Evolutionary conservation across 2,329 filamentous ascomycete species (phyloP).

Genomic region (Calonectria naviculata): DNA sequence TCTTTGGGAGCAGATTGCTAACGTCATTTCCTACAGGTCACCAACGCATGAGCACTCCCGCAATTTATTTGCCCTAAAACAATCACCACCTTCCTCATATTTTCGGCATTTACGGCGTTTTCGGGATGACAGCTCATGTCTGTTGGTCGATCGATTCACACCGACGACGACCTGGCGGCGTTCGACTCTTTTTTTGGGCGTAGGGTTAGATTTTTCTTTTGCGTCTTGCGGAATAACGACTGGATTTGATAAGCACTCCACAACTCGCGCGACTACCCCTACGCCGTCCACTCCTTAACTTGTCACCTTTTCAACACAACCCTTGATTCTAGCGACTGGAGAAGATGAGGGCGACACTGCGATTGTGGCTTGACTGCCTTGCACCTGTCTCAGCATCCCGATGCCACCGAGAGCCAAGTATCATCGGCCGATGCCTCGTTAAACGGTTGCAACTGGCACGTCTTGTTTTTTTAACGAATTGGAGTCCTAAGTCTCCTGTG

Average conservation of each 20-base stretch:
- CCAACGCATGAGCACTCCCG: slow-evolving; percentile 63
- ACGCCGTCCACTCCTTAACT: slow-evolving; percentile 54
- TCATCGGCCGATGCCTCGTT: slow-evolving; percentile 23
- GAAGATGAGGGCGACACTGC: slow-evolving; percentile 31
- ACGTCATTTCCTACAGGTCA: slow-evolving; percentile 55
- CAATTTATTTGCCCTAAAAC: slow-evolving; percentile 25
- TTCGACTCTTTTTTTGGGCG: slow-evolving; percentile 49
- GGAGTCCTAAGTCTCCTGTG: slow-evolving; percentile 37
- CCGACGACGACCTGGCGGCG: slow-evolving; percentile 49
- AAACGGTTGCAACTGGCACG: slow-evolving; percentile 35
- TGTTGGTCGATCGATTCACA: slow-evolving; percentile 46
- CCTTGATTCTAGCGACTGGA: slow-evolving; percentile 42
- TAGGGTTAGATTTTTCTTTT: slow-evolving; percentile 49
- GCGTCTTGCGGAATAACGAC: slow-evolving; percentile 43
- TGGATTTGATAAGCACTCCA: slow-evolving; percentile 43
- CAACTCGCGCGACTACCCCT: slow-evolving; percentile 41
- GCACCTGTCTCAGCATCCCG: slow-evolving; percentile 4
- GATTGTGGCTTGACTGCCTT: slow-evolving; percentile 24
- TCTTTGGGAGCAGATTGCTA: slow-evolving; percentile 15
- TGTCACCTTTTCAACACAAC: slow-evolving; percentile 39
- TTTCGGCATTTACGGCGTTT: slow-evolving; percentile 56
- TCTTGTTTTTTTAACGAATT: slow-evolving; percentile 35
- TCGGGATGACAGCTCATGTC: slow-evolving; percentile 52
- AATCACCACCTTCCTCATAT: slow-evolving; percentile 32
- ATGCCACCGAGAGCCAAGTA: slow-evolving; percentile 7